These are phyloP conservation scores for Yamadazyma oceani DNA, from an alignment of 1,139 yeast genomes.

Conservation along the genomic window DNA sequence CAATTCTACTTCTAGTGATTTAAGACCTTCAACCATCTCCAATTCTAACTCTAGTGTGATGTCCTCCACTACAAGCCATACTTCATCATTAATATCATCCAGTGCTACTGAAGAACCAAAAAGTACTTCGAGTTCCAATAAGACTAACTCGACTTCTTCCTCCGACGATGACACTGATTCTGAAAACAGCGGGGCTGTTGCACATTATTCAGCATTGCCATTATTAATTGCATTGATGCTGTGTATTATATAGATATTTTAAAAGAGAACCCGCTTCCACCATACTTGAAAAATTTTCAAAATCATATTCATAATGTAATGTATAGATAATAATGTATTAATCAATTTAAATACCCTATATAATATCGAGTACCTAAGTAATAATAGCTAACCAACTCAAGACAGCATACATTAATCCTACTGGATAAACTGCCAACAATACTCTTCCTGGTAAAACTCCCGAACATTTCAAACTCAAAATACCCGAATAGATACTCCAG, in stretches of 20 bases:
- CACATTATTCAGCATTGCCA: slow-evolving; percentile 3
- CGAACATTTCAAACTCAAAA: slow-evolving; percentile 62
- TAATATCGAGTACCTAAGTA: too few relatives aligned
- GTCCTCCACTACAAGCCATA: background rate
- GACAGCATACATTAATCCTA: slow-evolving; percentile 70
- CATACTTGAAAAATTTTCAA: too few relatives aligned
- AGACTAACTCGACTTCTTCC: slow-evolving; percentile 3
- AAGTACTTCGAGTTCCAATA: slow-evolving; percentile 3
- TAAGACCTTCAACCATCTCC: background rate
- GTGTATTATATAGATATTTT: slow-evolving; percentile 8
- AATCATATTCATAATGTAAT: too few relatives aligned
- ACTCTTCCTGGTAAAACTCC: slow-evolving; percentile 72
- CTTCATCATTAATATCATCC: background rate
- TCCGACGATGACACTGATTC: slow-evolving; percentile 1
- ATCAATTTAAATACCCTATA: too few relatives aligned
- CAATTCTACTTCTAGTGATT: too few relatives aligned
- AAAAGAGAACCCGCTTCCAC: too few relatives aligned
- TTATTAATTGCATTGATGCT: slow-evolving; percentile 8
- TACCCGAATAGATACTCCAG: slow-evolving; percentile 77
- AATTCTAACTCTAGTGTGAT: too few relatives aligned
- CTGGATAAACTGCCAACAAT: slow-evolving; percentile 74
- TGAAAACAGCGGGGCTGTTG: slow-evolving; percentile 12
- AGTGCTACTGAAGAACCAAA: slow-evolving; percentile 3
- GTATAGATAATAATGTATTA: background rate
- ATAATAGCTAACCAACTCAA: slow-evolving; percentile 80